Conservation (phyloP, 2,329 filamentous ascomycete genomes). For the Lanzia echinophila region DNA sequence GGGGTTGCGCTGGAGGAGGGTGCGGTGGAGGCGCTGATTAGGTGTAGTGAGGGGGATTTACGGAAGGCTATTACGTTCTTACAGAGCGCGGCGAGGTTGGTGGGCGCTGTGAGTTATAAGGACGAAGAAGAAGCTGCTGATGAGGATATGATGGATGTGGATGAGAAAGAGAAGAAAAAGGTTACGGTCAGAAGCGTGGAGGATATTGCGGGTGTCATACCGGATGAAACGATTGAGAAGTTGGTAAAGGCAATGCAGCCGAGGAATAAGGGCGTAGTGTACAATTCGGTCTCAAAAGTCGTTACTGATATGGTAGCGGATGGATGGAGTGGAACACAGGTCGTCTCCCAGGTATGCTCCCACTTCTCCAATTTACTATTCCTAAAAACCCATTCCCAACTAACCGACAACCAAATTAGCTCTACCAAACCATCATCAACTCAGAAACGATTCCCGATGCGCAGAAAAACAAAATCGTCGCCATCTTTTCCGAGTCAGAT, state of each 20-base stretch:
- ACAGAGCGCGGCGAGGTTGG: slow-evolving; percentile 86
- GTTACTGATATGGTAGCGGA: slow-evolving; percentile 91
- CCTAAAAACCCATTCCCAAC: not conserved
- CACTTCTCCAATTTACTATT: not conserved
- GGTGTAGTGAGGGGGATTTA: slow-evolving; percentile 87
- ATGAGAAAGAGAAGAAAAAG: slow-evolving; percentile 54
- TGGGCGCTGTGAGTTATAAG: slow-evolving; percentile 57
- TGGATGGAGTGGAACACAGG: slow-evolving; percentile 91
- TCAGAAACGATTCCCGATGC: slow-evolving; percentile 78
- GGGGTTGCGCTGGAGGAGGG: slow-evolving; percentile 69
- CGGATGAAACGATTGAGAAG: slow-evolving; percentile 61
- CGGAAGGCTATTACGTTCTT: slow-evolving; percentile 93
- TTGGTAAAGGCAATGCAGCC: slow-evolving; percentile 74
- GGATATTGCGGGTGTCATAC: slow-evolving; percentile 94
- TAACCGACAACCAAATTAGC: slow-evolving; percentile 35
- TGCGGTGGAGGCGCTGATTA: slow-evolving; percentile 75
- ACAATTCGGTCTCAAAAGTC: slow-evolving; percentile 67
- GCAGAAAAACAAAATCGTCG: slow-evolving; percentile 85
- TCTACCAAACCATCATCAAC: slow-evolving; percentile 76
- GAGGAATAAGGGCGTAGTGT: slow-evolving; percentile 55
- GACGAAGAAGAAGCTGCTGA: slow-evolving; percentile 32
- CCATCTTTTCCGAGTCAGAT: slow-evolving; percentile 88
- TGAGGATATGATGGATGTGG: slow-evolving; percentile 39
- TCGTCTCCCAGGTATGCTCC: slow-evolving; percentile 64
- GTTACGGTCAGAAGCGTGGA: slow-evolving; percentile 78